Base-by-base conservation (phyloP, 2,329 filamentous ascomycete genomes). In the Penicillium concentricum region DNA sequence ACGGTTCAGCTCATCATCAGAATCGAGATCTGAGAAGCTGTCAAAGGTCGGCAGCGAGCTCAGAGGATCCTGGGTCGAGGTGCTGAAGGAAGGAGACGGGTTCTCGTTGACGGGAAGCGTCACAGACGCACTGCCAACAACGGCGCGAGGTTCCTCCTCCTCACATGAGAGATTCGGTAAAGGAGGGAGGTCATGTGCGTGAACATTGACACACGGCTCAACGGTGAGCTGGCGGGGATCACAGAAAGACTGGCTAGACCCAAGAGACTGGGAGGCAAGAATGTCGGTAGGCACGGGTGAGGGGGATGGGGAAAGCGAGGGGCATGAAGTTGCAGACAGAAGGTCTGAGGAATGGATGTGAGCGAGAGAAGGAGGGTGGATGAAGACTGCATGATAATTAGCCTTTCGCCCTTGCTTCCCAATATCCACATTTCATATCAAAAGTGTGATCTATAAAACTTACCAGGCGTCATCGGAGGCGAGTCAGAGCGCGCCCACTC, bases 161-260 rank as follows among this genome's bases (percentile, higher is more conserved):
- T 76, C 71, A 34, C 71, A 73, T 59, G 84, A 81, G 62, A 87
- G 84, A 24, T 76, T 65, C 67, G 74, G 69, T 72, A 75, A 80
- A 58, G 83, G 81, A 22, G 87, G 82, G 64, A 91, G 87, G 64
- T 91, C 88, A 60, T 79, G 74, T 69, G 79, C 72, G 50, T 71
- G 64, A 24, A 70, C 63, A 53, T 75, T 74, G 52, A 79, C 82
- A 28, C 77, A 77, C 39, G 78, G 72, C 58, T 79, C 79, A 34
- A 96, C 90, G 20, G 90, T 96, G 62, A 97, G 79, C 71, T 96
- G 91, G 70, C 92, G 87, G 34, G 93, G 92, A 72, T 97, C 92
- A 76, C 93, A 96, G 74, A 94, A 95, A 69, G 72, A 87, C 79
- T 54, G 89, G 86, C 67, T 84, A 81, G 65, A 68, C 13, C 45